Evolutionary conservation across 2,329 filamentous ascomycete genomes (phyloP).

Genomic region (Cercospora sojina): DNA sequence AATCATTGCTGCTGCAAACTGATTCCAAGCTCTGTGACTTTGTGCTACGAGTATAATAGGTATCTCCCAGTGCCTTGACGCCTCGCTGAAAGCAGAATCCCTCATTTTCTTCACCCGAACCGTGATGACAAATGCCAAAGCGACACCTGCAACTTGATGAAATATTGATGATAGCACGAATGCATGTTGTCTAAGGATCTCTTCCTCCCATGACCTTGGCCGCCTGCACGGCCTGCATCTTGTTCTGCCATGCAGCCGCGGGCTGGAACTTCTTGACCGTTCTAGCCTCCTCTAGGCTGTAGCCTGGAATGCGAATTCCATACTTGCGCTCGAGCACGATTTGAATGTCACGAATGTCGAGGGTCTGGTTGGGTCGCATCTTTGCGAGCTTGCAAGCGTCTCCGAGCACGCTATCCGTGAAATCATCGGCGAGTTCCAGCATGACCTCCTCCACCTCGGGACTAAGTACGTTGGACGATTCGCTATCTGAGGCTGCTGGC

Average conservation of each 20-base stretch:
- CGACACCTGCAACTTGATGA: background rate
- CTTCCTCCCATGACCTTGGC: conserved; percentile 67
- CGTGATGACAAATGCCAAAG: background rate
- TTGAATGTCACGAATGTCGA: conserved; percentile 72
- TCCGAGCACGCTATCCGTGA: conserved; percentile 87
- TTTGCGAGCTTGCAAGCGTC: conserved; percentile 89
- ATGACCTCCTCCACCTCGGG: conserved; percentile 97
- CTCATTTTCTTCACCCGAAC: background rate
- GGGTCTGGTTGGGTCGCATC: conserved; percentile 81
- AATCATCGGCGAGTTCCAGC: conserved; percentile 85
- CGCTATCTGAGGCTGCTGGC: conserved; percentile 64
- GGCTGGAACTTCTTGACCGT: conserved; percentile 93
- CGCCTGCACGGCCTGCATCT: conserved; percentile 95
- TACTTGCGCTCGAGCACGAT: conserved; percentile 62
- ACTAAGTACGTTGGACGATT: conserved; percentile 62
- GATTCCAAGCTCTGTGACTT: background rate
- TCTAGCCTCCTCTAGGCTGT: conserved; percentile 88
- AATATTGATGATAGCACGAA: background rate
- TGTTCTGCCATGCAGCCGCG: conserved; percentile 83
- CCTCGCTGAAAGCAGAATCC: conserved; percentile 10
- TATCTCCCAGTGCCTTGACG: conserved; percentile 5
- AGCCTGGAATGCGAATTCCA: conserved; percentile 81
- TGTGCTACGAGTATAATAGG: background rate
- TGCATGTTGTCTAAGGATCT: conserved; percentile 18
- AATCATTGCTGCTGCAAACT: background rate